A percentile compares a stretch with the other conserved stretches of the same genome.
Evolutionary conservation across 768 basidiomycete species (phyloP).

Genomic region (Hygrocybe coccinea): DNA sequence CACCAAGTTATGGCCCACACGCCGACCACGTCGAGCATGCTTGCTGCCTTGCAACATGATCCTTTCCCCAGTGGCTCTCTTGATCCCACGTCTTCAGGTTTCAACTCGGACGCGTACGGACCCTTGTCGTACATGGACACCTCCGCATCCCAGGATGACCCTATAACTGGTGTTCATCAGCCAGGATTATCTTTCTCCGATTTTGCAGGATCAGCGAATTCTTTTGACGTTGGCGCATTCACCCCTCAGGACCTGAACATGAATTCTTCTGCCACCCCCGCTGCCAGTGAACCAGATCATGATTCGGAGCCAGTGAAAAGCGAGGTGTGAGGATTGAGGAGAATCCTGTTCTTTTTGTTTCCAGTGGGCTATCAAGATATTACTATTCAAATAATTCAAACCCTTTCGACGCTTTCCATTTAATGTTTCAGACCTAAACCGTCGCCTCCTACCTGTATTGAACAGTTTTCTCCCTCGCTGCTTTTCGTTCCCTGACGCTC

Average conservation of each 20-base stretch:
- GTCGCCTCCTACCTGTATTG: conserved; percentile 16
- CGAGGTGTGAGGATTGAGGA: conserved; percentile 38
- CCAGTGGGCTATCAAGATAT: background rate
- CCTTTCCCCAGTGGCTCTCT: conserved; percentile 61
- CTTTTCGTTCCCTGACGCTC: conserved; percentile 5
- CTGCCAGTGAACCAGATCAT: conserved; percentile 53
- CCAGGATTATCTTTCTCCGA: conserved; percentile 67
- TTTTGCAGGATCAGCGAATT: conserved; percentile 51
- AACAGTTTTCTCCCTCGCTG: conserved; percentile 19
- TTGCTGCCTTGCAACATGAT: conserved; percentile 79
- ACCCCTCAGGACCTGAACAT: conserved; percentile 63
- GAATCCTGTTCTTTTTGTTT: conserved; percentile 14
- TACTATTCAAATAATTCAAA: background rate
- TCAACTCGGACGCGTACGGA: conserved; percentile 65
- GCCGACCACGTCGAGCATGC: conserved; percentile 86
- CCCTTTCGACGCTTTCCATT: background rate
- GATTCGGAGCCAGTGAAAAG: conserved; percentile 64
- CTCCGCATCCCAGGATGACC: conserved; percentile 58
- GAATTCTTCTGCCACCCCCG: conserved; percentile 44
- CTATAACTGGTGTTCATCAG: conserved; percentile 53
- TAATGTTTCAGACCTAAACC: background rate
- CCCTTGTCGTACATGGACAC: conserved; percentile 76
- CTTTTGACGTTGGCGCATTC: conserved; percentile 71
- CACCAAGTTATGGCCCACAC: conserved; percentile 68
- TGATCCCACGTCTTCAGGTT: conserved; percentile 58